Evolutionary conservation across 139 green algal genomes (phyloP).

Genomic region (Chara braunii): DNA sequence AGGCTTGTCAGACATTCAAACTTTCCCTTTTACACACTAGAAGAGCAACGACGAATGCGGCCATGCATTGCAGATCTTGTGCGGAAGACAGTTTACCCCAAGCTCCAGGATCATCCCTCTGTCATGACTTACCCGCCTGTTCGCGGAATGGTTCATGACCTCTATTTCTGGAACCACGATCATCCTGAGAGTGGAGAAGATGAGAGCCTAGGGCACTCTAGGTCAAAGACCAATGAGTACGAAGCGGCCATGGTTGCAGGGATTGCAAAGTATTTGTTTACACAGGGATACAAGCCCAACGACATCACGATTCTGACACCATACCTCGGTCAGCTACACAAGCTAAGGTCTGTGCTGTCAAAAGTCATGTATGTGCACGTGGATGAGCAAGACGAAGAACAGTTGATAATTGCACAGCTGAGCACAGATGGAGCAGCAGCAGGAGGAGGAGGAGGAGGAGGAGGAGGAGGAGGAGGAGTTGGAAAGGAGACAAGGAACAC

Average conservation of each 20-base stretch:
- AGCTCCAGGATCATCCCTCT: constrained; percentile 31
- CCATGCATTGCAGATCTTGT: constrained; percentile 48
- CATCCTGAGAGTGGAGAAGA: constrained; percentile 47
- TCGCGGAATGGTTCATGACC: constrained; percentile 17
- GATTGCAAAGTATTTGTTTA: constrained; percentile 52
- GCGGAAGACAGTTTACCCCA: constrained; percentile 50
- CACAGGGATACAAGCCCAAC: constrained; percentile 50
- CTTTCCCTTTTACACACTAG: constrained; percentile 48
- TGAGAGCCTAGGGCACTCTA: constrained; percentile 45
- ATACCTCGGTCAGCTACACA: constrained; percentile 64
- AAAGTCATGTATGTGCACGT: constrained; percentile 48
- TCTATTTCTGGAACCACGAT: constrained; percentile 60
- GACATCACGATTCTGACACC: constrained; percentile 68
- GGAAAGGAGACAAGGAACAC: too few species aligned
- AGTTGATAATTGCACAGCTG: too few species aligned
- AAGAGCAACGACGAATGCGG: constrained; percentile 69
- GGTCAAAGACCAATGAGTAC: constrained; percentile 54
- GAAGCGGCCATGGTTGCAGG: constrained; percentile 52
- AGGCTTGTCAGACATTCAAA: constrained; percentile 48
- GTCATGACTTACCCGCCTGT: constrained; percentile 15
- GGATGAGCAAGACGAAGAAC: constrained; percentile 49
- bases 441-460: not conserved
- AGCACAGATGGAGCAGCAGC: constrained; percentile 44
- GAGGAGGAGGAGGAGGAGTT: not conserved
- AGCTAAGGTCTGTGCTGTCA: constrained; percentile 32